A percentile compares a stretch with the other conserved stretches of the same genome.
phyloP scores from a whole-genome alignment of 1,284 basidiomycete genomes.

The Naganishia sp. region DNA sequence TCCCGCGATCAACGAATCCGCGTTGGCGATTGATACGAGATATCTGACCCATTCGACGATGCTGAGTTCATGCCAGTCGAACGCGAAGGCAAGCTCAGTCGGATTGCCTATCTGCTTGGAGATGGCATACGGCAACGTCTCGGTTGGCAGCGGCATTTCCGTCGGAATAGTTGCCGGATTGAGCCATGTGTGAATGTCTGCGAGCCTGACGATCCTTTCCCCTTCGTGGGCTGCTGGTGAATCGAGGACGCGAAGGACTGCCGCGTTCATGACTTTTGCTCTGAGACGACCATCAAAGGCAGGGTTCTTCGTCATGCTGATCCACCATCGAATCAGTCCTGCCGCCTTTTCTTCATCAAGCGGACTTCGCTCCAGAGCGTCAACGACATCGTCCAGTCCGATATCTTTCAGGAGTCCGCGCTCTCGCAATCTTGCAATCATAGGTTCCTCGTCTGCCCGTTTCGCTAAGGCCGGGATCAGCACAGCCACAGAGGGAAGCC shows the following conservation, averaged over 20 bases:
- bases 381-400: conserved; percentile 80
- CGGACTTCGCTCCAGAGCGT: conserved; percentile 73
- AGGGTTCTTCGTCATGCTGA: conserved; percentile 60
- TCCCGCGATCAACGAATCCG: conserved; percentile 55
- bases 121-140: conserved; percentile 71
- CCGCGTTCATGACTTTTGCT: conserved; percentile 67
- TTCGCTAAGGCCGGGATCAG: conserved; percentile 68
- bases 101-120: conserved; percentile 59
- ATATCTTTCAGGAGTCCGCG: conserved; percentile 77
- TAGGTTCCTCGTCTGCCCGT: conserved; percentile 59
- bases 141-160: conserved; percentile 77
- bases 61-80: conserved; percentile 80
- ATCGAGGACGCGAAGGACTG: conserved; percentile 61
- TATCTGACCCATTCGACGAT: conserved; percentile 75
- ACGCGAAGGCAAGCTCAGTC: conserved; percentile 61
- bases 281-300: conserved; percentile 59
- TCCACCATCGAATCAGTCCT: conserved; percentile 89
- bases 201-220: conserved; percentile 64
- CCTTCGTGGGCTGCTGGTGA: conserved; percentile 41
- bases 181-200: conserved; percentile 71
- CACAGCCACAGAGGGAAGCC: conserved; percentile 78
- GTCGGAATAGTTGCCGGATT: conserved; percentile 73
- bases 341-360: conserved; percentile 74
- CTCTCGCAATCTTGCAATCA: conserved; percentile 67
- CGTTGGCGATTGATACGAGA: conserved; percentile 49